phyloP scores from a whole-genome alignment of 2,329 filamentous ascomycete genomes.

The Ceratocystiopsis minuta region DNA sequence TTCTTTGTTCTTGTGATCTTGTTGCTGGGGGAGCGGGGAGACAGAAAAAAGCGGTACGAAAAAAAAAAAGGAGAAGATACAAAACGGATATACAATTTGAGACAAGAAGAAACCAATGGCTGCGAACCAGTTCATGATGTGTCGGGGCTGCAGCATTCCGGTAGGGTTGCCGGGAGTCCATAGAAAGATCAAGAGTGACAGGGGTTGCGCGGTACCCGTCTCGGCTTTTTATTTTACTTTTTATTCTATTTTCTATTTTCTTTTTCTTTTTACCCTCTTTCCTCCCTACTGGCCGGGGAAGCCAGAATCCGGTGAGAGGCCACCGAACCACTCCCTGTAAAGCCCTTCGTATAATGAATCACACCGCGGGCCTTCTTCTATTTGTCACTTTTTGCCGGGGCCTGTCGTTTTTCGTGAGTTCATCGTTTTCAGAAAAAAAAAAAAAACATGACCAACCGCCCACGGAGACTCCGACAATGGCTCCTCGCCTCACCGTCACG shows the following conservation, averaged over 20 bases:
- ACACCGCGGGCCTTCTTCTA: no score
- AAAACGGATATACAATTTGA: background rate
- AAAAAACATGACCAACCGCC: no score
- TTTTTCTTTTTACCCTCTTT: background rate
- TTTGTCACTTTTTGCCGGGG: no score
- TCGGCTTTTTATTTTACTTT: background rate
- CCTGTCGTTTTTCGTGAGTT: no score
- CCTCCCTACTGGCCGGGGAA: background rate
- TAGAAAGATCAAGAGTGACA: no score
- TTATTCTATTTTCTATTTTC: background rate
- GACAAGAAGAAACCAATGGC: background rate
- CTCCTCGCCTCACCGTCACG: no score
- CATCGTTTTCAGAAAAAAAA: no score
- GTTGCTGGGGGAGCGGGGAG: background rate
- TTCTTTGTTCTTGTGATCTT: background rate
- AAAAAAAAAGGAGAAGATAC: background rate
- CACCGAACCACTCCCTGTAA: background rate
- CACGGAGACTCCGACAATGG: no score
- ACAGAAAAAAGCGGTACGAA: background rate
- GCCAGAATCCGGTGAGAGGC: no score
- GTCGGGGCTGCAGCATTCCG: constrained; percentile 8
- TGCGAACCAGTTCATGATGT: constrained; percentile 2
- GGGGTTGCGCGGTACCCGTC: no score
- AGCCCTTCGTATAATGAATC: no score
- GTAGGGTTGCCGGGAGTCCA: background rate